Base-by-base conservation (phyloP, 768 basidiomycete species). In the Porpolomopsis calyptriformis region DNA sequence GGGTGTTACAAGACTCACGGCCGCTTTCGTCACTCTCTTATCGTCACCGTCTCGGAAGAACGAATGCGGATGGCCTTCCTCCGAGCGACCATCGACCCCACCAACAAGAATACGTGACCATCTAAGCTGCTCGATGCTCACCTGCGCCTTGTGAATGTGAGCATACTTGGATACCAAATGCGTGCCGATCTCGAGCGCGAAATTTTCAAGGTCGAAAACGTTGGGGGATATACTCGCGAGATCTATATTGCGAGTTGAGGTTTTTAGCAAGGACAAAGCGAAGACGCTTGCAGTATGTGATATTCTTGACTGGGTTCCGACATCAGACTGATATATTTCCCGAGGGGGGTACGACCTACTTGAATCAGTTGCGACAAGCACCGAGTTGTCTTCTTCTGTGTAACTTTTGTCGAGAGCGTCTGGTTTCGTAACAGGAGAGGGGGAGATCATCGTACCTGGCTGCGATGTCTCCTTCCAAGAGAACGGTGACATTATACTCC, bases 41-140 rank as follows among this genome's bases (percentile, higher is more conserved):
- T 98, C 93, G 2, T 92, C 88, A 1, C 93, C 94, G 54, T 97
- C 89, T 19, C 93, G 71, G 47, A 74, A 69, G 63, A 94, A 98
- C 12, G 89, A 77, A 60, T 93, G 88, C 5, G 76, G 60, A 60
- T 97, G 92, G n/a, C n/a, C n/a, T n/a, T n/a, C n/a, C n/a, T n/a
- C n/a, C n/a, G n/a, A n/a, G n/a, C n/a, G n/a, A n/a, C n/a, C n/a
- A 1, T 68, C 68, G 49, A 70, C 47, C 11, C 47, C 59, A 0
- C 66, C 60, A 27, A 85, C 70, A 3, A 67, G 61, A 49, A 96
- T 85, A 4, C 92, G 77, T 2, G 78, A 67, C 93, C 93, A 98
- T 36, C 85, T 78, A 43, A 91, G 74, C 54, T 85, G 77, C 64
- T 89, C 80, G 49, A 92, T 64, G 1, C 77, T 78, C 46, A 91